Conservation (phyloP, 1,284 basidiomycete species). For the Cutaneotrichosporon dermatis region DNA sequence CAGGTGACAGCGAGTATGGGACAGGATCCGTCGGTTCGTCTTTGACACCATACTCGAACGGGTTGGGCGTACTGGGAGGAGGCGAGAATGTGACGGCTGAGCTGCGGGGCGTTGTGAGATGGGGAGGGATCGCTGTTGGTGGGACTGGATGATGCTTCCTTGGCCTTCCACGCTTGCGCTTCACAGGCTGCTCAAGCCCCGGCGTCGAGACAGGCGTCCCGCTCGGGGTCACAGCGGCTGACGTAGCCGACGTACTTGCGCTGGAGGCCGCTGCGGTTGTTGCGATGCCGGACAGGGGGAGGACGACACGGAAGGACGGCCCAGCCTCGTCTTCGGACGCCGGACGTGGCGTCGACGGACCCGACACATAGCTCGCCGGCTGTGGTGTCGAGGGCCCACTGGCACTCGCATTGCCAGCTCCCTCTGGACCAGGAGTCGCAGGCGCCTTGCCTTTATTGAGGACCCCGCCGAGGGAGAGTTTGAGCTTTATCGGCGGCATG, state of each 20-base stretch:
- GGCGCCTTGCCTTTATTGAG: no score
- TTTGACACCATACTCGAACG: no score
- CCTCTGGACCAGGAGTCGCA: background rate
- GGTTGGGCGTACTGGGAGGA: background rate
- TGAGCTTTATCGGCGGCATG: constrained; percentile 39
- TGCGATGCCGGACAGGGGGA: background rate
- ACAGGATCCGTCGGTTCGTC: no score
- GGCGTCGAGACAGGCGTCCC: constrained; percentile 16
- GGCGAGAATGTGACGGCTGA: background rate
- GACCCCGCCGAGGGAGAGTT: constrained; percentile 28
- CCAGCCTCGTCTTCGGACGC: background rate
- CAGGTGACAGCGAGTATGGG: background rate
- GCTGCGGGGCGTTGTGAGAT: constrained; percentile 9
- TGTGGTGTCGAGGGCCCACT: constrained; percentile 1
- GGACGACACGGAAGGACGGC: background rate
- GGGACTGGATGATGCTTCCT: constrained; percentile 7
- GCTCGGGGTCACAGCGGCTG: constrained; percentile 13
- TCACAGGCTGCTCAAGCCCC: background rate
- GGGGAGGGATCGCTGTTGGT: constrained; percentile 19
- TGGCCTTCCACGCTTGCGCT: constrained; percentile 14
- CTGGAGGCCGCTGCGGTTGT: background rate
- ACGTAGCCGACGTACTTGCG: constrained; percentile 1
- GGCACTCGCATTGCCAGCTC: background rate
- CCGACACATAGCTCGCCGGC: background rate
- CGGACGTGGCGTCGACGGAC: background rate